These are phyloP conservation scores for Cardamine occulta DNA, from an alignment of 345 rosid species.

Conservation along the genomic window DNA sequence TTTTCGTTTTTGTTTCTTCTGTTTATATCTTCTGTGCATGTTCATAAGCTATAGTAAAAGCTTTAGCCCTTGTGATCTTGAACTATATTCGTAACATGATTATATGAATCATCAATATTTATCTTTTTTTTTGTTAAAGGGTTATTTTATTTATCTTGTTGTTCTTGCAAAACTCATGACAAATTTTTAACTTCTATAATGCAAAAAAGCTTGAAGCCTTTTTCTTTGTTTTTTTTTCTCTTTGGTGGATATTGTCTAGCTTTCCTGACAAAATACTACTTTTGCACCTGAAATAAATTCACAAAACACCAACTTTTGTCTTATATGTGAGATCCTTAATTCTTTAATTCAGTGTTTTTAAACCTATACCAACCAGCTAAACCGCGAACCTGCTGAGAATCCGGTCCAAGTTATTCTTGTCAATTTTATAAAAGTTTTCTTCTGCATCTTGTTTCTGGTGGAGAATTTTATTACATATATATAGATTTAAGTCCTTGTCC, in stretches of 20 bases:
- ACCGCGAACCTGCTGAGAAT: not conserved
- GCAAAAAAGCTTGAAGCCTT: conserved; percentile 6
- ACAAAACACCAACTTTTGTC: conserved; percentile 9
- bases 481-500: not conserved
- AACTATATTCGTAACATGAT: not conserved
- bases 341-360: not conserved
- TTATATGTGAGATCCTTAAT: not conserved
- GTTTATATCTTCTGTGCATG: conserved; percentile 13
- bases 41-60: not conserved
- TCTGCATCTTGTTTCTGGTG: not conserved
- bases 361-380: not conserved
- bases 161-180: conserved; percentile 21
- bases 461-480: not conserved
- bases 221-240: not conserved
- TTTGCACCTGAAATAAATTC: conserved; percentile 3
- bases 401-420: not conserved
- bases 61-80: conserved; percentile 5
- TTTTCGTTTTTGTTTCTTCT: not conserved
- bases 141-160: not conserved
- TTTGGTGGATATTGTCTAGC: not conserved
- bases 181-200: conserved; percentile 1
- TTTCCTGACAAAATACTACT: conserved; percentile 21
- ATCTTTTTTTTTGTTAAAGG: not conserved
- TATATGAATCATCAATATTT: not conserved
- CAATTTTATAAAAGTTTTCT: not conserved